phyloP scores from a whole-genome alignment of 768 basidiomycete species.

The Terana coerulea region DNA sequence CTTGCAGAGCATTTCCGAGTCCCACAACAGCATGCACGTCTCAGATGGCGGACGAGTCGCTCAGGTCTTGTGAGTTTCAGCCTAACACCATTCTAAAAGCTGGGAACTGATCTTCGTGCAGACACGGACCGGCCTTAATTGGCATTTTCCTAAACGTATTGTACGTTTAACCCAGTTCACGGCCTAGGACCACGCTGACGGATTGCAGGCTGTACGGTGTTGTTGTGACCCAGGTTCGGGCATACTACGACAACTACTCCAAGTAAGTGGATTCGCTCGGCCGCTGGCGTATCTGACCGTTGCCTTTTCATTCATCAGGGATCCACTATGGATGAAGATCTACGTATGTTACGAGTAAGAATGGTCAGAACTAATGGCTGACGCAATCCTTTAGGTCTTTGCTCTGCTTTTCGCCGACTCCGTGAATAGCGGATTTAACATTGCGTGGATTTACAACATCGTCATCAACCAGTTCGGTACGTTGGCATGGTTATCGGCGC shows the following conservation, averaged over 20 bases:
- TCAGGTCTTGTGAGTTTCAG: neutral
- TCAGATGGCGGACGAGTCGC: neutral
- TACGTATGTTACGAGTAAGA: conserved; percentile 14
- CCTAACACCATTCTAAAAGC: neutral
- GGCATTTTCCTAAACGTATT: conserved; percentile 10
- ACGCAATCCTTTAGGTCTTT: conserved; percentile 8
- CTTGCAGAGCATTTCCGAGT: neutral
- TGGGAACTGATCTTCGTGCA: neutral
- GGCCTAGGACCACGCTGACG: neutral
- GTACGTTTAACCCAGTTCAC: neutral
- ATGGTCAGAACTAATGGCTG: neutral
- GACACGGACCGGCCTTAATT: conserved; percentile 8
- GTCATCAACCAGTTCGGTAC: conserved; percentile 13
- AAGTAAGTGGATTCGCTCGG: neutral
- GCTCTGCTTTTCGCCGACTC: conserved; percentile 14
- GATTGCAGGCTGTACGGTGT: conserved; percentile 5
- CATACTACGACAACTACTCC: conserved; percentile 4
- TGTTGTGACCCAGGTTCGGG: neutral
- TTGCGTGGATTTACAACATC: conserved; percentile 14
- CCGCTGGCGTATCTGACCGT: neutral
- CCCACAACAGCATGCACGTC: neutral
- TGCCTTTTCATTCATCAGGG: conserved; percentile 1
- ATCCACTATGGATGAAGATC: conserved; percentile 12
- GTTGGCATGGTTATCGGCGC: neutral
- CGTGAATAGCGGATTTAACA: conserved; percentile 14